Conservation (phyloP, 2,329 filamentous ascomycete species). For the Claviceps quebecensis region DNA sequence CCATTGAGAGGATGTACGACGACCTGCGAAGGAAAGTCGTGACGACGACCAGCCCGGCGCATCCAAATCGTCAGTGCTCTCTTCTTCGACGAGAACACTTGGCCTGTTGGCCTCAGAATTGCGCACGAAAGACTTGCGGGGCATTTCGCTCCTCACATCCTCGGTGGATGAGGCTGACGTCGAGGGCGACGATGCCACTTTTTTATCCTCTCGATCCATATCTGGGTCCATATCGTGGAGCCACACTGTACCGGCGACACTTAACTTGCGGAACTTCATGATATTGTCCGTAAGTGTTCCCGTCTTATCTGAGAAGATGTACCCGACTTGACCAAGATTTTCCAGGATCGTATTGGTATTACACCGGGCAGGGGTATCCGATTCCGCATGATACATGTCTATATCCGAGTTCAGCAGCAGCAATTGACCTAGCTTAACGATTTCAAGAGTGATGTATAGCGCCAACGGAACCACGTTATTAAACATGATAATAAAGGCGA, state of each 20-base stretch:
- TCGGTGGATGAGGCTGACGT: not conserved
- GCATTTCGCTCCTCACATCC: constrained; percentile 1
- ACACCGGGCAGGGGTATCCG: constrained; percentile 75
- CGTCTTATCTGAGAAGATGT: constrained; percentile 90
- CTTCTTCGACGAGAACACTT: constrained; percentile 17
- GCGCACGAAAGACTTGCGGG: constrained; percentile 13
- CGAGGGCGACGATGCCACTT: not conserved
- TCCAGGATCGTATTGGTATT: constrained; percentile 93
- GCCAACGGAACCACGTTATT: constrained; percentile 90
- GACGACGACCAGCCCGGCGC: constrained; percentile 14
- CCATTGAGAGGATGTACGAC: constrained; percentile 36
- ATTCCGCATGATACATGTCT: constrained; percentile 79
- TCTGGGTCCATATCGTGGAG: constrained; percentile 64
- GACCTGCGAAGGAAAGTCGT: constrained; percentile 20
- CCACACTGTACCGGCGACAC: constrained; percentile 80
- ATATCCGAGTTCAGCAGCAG: constrained; percentile 66
- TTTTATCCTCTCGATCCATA: constrained; percentile 14
- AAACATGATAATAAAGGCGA: constrained; percentile 90
- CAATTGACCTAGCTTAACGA: constrained; percentile 70
- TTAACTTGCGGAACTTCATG: constrained; percentile 91
- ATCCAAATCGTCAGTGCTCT: constrained; percentile 9
- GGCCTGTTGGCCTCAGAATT: constrained; percentile 16
- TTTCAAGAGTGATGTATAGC: constrained; percentile 79
- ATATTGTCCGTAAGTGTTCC: constrained; percentile 88
- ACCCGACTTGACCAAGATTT: constrained; percentile 79